phyloP scores from a whole-genome alignment of 2,329 filamentous ascomycete genomes.

The Chaetothyriales sp. region DNA sequence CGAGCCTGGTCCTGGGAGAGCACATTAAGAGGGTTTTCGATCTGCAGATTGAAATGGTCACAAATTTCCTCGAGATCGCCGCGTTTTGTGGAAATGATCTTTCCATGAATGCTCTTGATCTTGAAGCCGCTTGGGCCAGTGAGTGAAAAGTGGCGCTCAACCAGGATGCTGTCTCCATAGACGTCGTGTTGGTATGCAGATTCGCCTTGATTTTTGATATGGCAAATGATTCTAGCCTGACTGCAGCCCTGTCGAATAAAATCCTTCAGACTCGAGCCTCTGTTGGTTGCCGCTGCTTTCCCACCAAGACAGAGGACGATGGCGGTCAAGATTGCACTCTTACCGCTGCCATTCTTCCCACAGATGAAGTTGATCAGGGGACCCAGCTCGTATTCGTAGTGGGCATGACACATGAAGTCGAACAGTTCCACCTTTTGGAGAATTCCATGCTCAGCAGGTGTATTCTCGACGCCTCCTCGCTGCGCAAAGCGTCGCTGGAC shows the following conservation, averaged over 20 bases:
- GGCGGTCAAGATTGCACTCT: conserved; percentile 87
- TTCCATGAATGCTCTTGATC: conserved; percentile 56
- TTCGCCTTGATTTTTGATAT: conserved; percentile 77
- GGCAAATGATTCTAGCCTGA: conserved; percentile 57
- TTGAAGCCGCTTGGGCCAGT: conserved; percentile 61
- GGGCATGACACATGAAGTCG: conserved; percentile 93
- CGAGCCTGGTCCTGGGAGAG: conserved; percentile 90
- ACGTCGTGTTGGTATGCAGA: conserved; percentile 69
- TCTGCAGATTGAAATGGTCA: conserved; percentile 83
- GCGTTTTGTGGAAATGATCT: conserved; percentile 62
- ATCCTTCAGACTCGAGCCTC: conserved; percentile 73
- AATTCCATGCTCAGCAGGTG: conserved; percentile 67
- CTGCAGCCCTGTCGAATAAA: conserved; percentile 84
- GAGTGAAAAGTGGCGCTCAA: conserved; percentile 78
- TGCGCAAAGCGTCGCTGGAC: conserved; percentile 37
- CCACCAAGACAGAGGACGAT: conserved; percentile 89
- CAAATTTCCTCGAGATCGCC: conserved; percentile 80
- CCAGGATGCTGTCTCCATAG: conserved; percentile 70
- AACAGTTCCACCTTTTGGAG: conserved; percentile 73
- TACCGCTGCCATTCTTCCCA: conserved; percentile 92
- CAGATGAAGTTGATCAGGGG: conserved; percentile 97
- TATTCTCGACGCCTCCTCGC: conserved; percentile 47
- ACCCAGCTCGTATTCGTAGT: conserved; percentile 68
- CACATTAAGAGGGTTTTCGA: conserved; percentile 93
- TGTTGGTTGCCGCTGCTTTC: conserved; percentile 83